A percentile compares a stretch with the other conserved stretches of the same genome.
phyloP scores from a whole-genome alignment of 257 asterid genomes.

The Solanum appendiculatum region DNA sequence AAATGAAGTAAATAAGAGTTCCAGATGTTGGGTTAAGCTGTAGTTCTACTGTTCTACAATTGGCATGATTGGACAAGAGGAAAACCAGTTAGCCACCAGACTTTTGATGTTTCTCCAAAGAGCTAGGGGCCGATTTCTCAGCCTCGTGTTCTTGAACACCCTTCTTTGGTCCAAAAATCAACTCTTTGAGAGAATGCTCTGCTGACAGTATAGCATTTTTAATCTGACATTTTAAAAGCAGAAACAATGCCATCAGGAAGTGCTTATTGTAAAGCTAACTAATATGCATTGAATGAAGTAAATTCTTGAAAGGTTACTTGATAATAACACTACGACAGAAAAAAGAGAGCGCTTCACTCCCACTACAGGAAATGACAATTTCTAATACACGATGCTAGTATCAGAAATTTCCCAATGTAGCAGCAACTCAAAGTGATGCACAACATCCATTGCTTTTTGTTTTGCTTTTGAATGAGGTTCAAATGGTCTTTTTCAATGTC shows the following conservation, averaged over 20 bases:
- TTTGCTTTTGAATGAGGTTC: background rate
- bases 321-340: background rate
- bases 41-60: background rate
- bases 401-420: background rate
- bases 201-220: conserved; percentile 53
- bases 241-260: background rate
- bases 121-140: conserved; percentile 24
- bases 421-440: background rate
- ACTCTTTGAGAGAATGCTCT: conserved; percentile 52
- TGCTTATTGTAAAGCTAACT: background rate
- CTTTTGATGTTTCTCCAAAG: conserved; percentile 39
- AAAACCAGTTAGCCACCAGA: background rate
- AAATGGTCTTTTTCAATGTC: background rate
- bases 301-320: background rate
- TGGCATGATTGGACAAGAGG: background rate
- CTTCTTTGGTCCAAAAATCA: conserved; percentile 48
- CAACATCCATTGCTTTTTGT: background rate
- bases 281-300: background rate
- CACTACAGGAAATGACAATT: background rate
- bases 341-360: background rate
- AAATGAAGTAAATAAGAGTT: background rate
- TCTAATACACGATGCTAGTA: background rate
- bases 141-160: conserved; percentile 23
- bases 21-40: background rate
- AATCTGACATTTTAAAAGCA: conserved; percentile 37